These are phyloP conservation scores for Kwoniella sp. DNA, from an alignment of 768 basidiomycete genomes.

Conservation along the genomic window DNA sequence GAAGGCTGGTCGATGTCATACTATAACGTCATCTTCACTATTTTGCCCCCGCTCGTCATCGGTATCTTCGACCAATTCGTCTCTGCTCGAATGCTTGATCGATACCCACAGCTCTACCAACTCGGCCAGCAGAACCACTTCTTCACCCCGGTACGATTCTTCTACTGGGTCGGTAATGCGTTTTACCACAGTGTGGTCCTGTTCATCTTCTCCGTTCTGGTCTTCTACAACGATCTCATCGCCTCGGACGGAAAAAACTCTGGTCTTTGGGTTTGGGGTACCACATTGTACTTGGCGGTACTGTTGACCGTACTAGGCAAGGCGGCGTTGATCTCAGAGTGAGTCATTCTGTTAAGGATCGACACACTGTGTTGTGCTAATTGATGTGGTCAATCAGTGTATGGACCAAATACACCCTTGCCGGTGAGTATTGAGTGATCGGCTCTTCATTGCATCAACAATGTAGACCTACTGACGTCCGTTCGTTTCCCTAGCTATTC, in stretches of 20 bases:
- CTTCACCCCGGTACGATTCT: conserved; percentile 57
- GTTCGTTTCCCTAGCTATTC: conserved; percentile 65
- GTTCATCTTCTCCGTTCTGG: conserved; percentile 80
- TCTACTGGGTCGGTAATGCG: conserved; percentile 56
- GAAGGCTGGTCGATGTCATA: conserved; percentile 98
- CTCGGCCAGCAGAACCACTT: conserved; percentile 93
- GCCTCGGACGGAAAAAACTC: conserved; percentile 76
- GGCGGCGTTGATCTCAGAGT: conserved; percentile 97
- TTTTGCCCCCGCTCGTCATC: conserved; percentile 94
- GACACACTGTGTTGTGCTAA: neutral
- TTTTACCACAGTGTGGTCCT: conserved; percentile 59
- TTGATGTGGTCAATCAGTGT: conserved; percentile 67
- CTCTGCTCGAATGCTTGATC: conserved; percentile 90
- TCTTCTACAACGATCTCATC: conserved; percentile 92
- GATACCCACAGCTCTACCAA: conserved; percentile 93
- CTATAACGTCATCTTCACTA: conserved; percentile 94
- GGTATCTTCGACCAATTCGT: conserved; percentile 99
- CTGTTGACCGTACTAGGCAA: conserved; percentile 94
- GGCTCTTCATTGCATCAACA: too few species aligned
- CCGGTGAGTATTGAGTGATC: conserved; percentile 54
- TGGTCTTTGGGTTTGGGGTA: conserved; percentile 99
- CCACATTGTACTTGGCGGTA: conserved; percentile 88
- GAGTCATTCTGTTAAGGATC: conserved; percentile 59
- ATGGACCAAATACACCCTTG: conserved; percentile 99
- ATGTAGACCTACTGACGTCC: too few species aligned